Percentiles rank a stretch among this genome's conserved stretches.
These are phyloP conservation scores for Claviceps pazoutovae DNA, from an alignment of 2,329 filamentous ascomycete genomes.

Conservation along the genomic window DNA sequence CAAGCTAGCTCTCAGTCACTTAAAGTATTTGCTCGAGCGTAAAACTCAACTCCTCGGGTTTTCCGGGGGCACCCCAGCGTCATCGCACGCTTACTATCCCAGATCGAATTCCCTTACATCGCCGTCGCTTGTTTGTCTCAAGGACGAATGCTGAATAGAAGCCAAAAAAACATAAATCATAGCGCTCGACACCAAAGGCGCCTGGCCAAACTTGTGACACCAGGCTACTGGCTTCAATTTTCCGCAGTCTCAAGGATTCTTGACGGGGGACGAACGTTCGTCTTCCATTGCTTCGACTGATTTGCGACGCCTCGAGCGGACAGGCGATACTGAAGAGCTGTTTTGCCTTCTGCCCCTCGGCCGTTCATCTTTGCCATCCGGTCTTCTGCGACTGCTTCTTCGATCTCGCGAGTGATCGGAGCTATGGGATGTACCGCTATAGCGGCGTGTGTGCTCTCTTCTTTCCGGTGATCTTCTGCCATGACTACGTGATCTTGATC, in stretches of 20 bases:
- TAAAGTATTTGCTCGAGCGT: not conserved
- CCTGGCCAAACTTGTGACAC: not conserved
- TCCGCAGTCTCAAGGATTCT: not conserved
- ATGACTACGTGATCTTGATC: slow-evolving; percentile 18
- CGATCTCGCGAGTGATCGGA: slow-evolving; percentile 2
- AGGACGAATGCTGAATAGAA: not conserved
- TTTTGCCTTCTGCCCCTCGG: slow-evolving; percentile 28
- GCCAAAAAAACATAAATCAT: not conserved
- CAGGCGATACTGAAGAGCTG: slow-evolving; percentile 38
- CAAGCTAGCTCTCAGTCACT: not conserved
- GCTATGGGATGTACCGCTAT: slow-evolving; percentile 1
- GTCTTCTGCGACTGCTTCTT: slow-evolving; percentile 1
- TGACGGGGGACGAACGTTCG: slow-evolving; percentile 11
- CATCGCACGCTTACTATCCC: not conserved
- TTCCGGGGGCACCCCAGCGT: no score
- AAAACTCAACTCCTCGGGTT: not conserved
- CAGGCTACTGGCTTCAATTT: not conserved
- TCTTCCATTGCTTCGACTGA: slow-evolving; percentile 41
- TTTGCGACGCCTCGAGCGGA: slow-evolving; percentile 34
- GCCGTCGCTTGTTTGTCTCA: not conserved
- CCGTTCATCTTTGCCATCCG: slow-evolving; percentile 2
- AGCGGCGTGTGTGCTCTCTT: slow-evolving; percentile 4
- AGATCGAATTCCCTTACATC: not conserved
- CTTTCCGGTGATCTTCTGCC: slow-evolving; percentile 9
- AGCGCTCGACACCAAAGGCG: not conserved